Conservation (phyloP, 2,329 filamentous ascomycete genomes). For the Diaporthe batatas region DNA sequence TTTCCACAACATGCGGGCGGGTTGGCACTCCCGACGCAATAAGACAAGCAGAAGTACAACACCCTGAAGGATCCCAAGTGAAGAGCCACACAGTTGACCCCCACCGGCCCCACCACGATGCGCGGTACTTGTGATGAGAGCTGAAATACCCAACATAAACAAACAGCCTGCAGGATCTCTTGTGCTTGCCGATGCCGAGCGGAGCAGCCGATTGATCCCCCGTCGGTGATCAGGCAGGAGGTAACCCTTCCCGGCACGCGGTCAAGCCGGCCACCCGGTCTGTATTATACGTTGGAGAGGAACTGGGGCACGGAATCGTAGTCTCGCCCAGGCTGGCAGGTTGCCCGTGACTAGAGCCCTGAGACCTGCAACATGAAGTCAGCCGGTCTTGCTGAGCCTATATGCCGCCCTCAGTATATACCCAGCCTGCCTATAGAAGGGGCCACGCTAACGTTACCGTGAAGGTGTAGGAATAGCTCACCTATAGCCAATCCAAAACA, state of each 20-base stretch:
- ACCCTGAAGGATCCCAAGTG: background rate
- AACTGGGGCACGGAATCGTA: background rate
- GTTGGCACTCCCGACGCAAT: conserved; percentile 6
- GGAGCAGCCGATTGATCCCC: background rate
- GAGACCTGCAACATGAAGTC: background rate
- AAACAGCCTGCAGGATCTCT: conserved; percentile 5
- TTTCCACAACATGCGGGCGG: conserved; percentile 31
- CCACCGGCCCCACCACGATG: conserved; percentile 5
- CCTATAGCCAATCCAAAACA: background rate
- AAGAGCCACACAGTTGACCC: background rate
- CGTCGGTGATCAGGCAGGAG: conserved; percentile 14
- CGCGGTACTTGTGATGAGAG: background rate
- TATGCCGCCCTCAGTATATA: conserved; percentile 13
- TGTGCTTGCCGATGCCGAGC: background rate
- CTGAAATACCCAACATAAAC: background rate
- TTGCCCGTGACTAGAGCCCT: background rate
- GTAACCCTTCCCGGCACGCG: background rate
- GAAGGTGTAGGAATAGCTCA: background rate
- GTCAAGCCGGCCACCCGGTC: no score
- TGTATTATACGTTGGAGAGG: background rate
- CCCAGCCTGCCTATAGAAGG: background rate
- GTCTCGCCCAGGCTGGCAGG: conserved; percentile 6
- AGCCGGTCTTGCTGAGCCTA: background rate
- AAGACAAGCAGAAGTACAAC: background rate
- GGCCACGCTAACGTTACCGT: background rate